These are phyloP conservation scores for Cladorrhinum samala DNA, from an alignment of 495 filamentous ascomycete genomes.

Conservation along the genomic window DNA sequence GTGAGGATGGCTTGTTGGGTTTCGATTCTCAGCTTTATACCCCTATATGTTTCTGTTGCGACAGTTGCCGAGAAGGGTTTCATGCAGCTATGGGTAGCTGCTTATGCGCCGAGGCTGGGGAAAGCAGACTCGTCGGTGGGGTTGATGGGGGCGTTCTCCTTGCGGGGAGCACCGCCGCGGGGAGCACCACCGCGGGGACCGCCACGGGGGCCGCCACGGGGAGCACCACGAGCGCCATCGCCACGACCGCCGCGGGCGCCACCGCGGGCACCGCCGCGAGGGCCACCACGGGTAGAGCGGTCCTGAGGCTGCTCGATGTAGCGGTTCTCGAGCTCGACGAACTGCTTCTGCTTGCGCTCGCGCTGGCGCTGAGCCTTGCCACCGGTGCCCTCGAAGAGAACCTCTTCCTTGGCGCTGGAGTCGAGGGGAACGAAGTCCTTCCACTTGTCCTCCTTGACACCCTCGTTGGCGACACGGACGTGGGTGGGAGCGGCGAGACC, in stretches of 20 bases:
- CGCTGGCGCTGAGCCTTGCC: conserved; percentile 83
- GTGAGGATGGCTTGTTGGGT: too few relatives aligned
- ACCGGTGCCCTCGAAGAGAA: conserved; percentile 66
- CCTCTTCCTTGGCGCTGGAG: conserved; percentile 67
- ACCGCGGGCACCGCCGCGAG: conserved; percentile 50
- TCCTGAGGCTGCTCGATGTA: conserved; percentile 55
- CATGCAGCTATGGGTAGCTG: too few relatives aligned
- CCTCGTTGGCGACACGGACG: conserved; percentile 86
- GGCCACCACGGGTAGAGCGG: conserved; percentile 49
- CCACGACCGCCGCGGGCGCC: conserved; percentile 44
- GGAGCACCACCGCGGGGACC: conserved; percentile 42
- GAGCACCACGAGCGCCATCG: conserved; percentile 20
- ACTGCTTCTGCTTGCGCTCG: conserved; percentile 86
- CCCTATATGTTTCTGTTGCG: too few relatives aligned
- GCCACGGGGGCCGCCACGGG: conserved; percentile 39
- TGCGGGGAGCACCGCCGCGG: conserved; percentile 36
- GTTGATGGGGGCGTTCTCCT: conserved; percentile 44
- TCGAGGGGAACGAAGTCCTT: conserved; percentile 70
- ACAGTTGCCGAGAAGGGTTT: too few relatives aligned
- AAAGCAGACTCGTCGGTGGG: conserved; percentile 62
- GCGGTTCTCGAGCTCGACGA: conserved; percentile 78
- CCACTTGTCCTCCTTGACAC: conserved; percentile 78
- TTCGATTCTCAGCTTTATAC: too few relatives aligned
- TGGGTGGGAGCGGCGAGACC: conserved; percentile 44
- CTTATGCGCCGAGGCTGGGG: conserved; percentile 57